Base-by-base conservation (phyloP, 768 basidiomycete genomes). In the Agaricus sinodeliciosus region DNA sequence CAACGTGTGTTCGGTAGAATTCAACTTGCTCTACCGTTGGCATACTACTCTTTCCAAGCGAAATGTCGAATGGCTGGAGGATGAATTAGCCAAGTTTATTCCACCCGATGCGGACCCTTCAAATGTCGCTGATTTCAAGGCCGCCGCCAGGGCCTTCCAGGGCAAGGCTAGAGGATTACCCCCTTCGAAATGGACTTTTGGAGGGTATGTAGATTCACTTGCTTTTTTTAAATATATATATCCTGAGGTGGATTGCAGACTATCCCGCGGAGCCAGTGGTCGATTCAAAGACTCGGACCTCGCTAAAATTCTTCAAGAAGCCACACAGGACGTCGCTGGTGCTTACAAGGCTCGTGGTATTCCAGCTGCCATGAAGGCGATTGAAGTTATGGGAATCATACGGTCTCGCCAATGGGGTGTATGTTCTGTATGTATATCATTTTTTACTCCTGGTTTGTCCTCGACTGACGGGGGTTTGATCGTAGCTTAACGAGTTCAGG, bases 1-100 rank as follows among this genome's bases (percentile, higher is more conserved):
- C 46, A 91, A 91, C 60, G 81, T 79, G 35, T 79, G 81, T 54
- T 87, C 88, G 0, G 63, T 89, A 31, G 90, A 91, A 66, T 90
- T 91, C 71, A 90, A 80, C 57, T 67, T 79, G 2, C 65, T 80
- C 18, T 80, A 80, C 65, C 51, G 77, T 47, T 89, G 87, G 87
- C 87, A 89, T 59, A 70, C 87, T 16, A 73, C 82, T 1, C 62
- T 85, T 1, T 81, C 80, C 6, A 62, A 69, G 46, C 56, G 72
- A 42, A 85, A 89, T 63, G 72, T 75, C 0, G 51, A 70, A 42
- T 87, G 84, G 84, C 72, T 78, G 5, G 70, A 76, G 43, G 58
- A 59, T 1, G 34, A 68, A n/a, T 80, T 90, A 63, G 63, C 64
- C 9, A 56, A 63, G 16, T 35, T 75, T 11, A 2, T 8, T 3